Base-by-base conservation (phyloP, 139 green algal genomes). In the Astrephomene gubernaculifera region DNA sequence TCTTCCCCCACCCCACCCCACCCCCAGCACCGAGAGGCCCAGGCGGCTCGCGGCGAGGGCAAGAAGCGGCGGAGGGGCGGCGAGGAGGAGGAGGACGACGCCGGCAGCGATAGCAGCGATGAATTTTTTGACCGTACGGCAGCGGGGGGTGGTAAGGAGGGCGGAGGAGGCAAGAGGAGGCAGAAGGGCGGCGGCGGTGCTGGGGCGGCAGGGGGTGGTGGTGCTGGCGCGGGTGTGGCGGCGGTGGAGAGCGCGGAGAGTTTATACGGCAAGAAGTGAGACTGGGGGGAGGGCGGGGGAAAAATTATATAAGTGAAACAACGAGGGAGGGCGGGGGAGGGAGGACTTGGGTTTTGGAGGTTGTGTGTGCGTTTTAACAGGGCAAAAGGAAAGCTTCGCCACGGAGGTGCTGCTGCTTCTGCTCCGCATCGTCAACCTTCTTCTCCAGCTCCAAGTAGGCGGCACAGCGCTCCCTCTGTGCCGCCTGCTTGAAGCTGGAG, bases 81-180 rank as follows among this genome's bases (percentile, higher is more conserved):
- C 1, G 87, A 88, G 52, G 86, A 53, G 57, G 89, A 93, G 45
- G 89, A 91, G 10, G 91, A 90, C 35, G 87, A 86, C n/a, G 73
- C 60, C 7, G 92, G 81, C 41, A 90, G 83, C 81, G 92, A 93
- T 87, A 93, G 90, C 60, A 94, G 93, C 7, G 95, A 97, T 61
- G 90, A 93, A 22, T 96, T 98, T 43, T 98, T 96, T 57, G 95
- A 98, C 88, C 84, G 94, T 21, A 96, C 93, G 9, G 71, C 67
- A 25, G 85, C 43, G 8, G 78, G 78, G 19, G 78, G 43, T 14
- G 43, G 7, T 21, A n/a, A 25, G 21, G 33, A 44, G 27, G 39
- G 29, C 33, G 60, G 29, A 21, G 63, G 43, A 1, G 45, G 25
- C 27, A 78, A 79, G 79, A 44, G n/a, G n/a, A n/a, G 81, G 5